Base-by-base conservation (phyloP, 148 eudicot genomes). In the Chenopodium quinoa region DNA sequence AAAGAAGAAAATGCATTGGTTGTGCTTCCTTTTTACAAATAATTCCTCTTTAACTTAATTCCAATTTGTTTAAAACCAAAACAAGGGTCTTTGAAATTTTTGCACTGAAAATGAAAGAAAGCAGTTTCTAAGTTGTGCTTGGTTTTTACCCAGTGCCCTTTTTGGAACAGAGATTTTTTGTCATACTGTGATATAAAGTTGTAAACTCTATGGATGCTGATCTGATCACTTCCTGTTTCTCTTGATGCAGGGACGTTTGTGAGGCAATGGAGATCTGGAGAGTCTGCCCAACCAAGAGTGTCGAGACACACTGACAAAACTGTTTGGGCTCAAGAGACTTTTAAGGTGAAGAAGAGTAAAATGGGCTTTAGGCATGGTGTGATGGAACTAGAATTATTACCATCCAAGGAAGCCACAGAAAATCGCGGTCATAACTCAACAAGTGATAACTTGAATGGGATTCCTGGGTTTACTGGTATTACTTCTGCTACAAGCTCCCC, bases 381-480 rank as follows among this genome's bases (percentile, higher is more conserved):
- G 78, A 75, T 76, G 44, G 81, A 67, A 78, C 14, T 76, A 82
- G 79, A 83, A 44, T 52, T 78, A 46, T 73, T 79, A 75, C 32
- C 78, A 52, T 60, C 83, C 22, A 66, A 37, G 34, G 73, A 75
- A 56, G 74, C 65, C 34, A 47, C 71, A 56, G 72, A 64, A 9
- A 65, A 19, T 12, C 71, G 75, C 54, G 20, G 82, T 78, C 78
- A 13, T 77, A 76, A 70, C 60, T 70, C 76, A 75, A 54, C 40
- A 75, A 52, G 81, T 68, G 84, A 75, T 52, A 75, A 60, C n/a
- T 64, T 52, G 66, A 72, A 69, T 76, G 82, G 23, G 23, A 46
- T 20, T 62, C 62, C 63, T 69, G 73, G 54, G 50, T 67, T 12
- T 50, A 50, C 16, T 47, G 68, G 37, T 34, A 46, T 40, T 62